A percentile compares a stretch with the other conserved stretches of the same genome.
These are phyloP conservation scores for Globisporangium apiculatum DNA, from an alignment of 352 stramenopile genomes.

Conservation along the genomic window DNA sequence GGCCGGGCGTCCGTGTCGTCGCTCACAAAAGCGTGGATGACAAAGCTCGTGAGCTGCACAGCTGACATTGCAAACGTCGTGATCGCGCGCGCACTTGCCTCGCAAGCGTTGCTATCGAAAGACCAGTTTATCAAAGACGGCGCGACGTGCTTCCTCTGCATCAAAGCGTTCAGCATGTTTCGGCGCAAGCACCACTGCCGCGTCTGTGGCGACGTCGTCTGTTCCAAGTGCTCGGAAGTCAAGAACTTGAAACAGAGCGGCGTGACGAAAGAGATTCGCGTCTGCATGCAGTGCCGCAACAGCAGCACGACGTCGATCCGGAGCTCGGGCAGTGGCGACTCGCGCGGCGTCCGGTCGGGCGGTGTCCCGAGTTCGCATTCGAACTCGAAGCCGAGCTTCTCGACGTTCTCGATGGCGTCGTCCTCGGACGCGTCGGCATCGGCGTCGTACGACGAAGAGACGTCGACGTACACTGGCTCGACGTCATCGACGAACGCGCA, in stretches of 20 bases:
- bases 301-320: slow-evolving; percentile 50
- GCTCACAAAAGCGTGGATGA: slow-evolving; percentile 77
- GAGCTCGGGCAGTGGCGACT: slow-evolving; percentile 33
- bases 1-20: slow-evolving; percentile 61
- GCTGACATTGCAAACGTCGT: slow-evolving; percentile 57
- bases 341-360: slow-evolving; percentile 16
- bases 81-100: slow-evolving; percentile 52
- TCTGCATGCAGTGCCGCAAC: slow-evolving; percentile 66
- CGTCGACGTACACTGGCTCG: slow-evolving; percentile 16
- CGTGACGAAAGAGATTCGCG: slow-evolving; percentile 62
- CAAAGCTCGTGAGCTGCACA: slow-evolving; percentile 72
- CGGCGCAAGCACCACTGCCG: slow-evolving; percentile 83
- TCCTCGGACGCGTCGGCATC: slow-evolving; percentile 22
- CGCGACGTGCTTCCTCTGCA: slow-evolving; percentile 60
- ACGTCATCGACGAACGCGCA: slow-evolving; percentile 24
- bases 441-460: slow-evolving; percentile 44
- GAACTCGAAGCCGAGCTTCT: slow-evolving; percentile 42
- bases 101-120: slow-evolving; percentile 61
- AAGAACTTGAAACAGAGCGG: slow-evolving; percentile 61
- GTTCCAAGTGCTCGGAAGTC: slow-evolving; percentile 78
- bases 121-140: slow-evolving; percentile 77
- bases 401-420: slow-evolving; percentile 37
- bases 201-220: slow-evolving; percentile 79
- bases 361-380: slow-evolving; percentile 15
- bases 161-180: slow-evolving; percentile 69